A percentile compares a stretch with the other conserved stretches of the same genome.
These are phyloP conservation scores for Nemania diffusa DNA, from an alignment of 2,329 filamentous ascomycete genomes.

Conservation along the genomic window DNA sequence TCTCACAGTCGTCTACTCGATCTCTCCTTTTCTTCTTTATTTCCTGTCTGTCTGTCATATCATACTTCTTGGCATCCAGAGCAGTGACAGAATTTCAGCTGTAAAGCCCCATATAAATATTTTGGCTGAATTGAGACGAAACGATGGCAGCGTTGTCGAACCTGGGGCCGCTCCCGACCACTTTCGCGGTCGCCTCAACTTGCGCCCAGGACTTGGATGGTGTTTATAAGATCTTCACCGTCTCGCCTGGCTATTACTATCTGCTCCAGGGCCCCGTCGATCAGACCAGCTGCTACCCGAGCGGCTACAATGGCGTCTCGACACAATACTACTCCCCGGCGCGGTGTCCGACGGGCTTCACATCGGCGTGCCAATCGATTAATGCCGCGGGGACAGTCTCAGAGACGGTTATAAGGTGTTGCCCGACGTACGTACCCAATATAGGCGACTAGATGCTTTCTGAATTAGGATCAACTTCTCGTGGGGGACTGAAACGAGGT, in stretches of 20 bases:
- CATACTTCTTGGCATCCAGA: too few species aligned
- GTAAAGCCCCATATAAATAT: neutral
- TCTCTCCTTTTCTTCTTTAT: too few species aligned
- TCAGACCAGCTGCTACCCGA: conserved; percentile 38
- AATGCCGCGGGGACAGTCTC: conserved; percentile 9
- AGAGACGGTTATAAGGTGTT: conserved; percentile 38
- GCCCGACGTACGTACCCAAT: conserved; percentile 36
- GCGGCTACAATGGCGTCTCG: conserved; percentile 28
- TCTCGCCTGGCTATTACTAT: conserved; percentile 19
- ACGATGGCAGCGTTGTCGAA: conserved; percentile 23
- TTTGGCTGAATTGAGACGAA: neutral
- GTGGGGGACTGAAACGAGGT: neutral
- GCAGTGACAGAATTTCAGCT: neutral
- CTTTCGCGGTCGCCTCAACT: conserved; percentile 12
- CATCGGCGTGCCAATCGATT: conserved; percentile 31
- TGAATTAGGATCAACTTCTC: neutral
- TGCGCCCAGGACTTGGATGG: conserved; percentile 11
- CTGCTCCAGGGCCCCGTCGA: conserved; percentile 34
- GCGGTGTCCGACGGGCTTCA: conserved; percentile 38
- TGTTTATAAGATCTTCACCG: conserved; percentile 25
- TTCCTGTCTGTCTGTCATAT: too few species aligned
- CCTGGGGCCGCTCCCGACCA: conserved; percentile 29
- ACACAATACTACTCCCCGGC: conserved; percentile 38
- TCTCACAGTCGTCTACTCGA: too few species aligned
- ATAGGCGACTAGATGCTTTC: neutral